Evolutionary conservation across 208 protist species (phyloP), one percentile per base, ranked within the genome.

Genomic region (Leptomonas seymouri): DNA sequence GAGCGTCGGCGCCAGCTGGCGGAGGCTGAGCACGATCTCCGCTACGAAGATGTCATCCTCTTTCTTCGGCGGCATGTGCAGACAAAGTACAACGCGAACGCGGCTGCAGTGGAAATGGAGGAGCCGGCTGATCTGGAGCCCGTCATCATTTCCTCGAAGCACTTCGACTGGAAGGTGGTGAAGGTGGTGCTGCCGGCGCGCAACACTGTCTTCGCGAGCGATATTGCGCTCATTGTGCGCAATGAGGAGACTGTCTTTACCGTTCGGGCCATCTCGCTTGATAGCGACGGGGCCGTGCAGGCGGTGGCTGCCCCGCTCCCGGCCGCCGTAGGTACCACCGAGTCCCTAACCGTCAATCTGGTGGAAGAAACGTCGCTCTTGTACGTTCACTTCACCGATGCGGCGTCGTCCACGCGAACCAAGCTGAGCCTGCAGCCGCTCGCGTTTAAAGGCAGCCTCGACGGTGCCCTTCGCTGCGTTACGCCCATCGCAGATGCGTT

Each of bases 41-140:
- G 77, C 25, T 90, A 91, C 75, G 61, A 74, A 45, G 90, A 95
- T 64, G 90, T 95, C 14, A 84, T 95, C 28, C 53, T 78, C 3
- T 89, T 82, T 30, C 74, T 95, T 20, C 78, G 90, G 0, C 76
- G 63, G 27, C 72, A 66, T n/a, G 84, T 87, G 21, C 76, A 85
- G 59, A 27, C 71, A 16, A 70, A 75, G 60, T 90, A 90, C 70
- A 68, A 71, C 14, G 56, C 45, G n/a, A 56, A 5, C n/a, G 41
- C 21, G 1, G 42, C 21, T 20, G 44, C 15, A 23, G n/a, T 20
- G 36, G 39, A 41, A 6, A 27, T 15, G 45, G 59, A 56, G 23
- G 23, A 67, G 1, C 30, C 46, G 25, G 45, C 42, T 39, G 55
- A 71, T 45, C 3, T 55, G n/a, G 54, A 73, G 28, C 58, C 58